Evolutionary conservation across 2,329 filamentous ascomycete species (phyloP), one percentile per base, ranked within the genome.

Genomic region (Diaporthe citriasiana): DNA sequence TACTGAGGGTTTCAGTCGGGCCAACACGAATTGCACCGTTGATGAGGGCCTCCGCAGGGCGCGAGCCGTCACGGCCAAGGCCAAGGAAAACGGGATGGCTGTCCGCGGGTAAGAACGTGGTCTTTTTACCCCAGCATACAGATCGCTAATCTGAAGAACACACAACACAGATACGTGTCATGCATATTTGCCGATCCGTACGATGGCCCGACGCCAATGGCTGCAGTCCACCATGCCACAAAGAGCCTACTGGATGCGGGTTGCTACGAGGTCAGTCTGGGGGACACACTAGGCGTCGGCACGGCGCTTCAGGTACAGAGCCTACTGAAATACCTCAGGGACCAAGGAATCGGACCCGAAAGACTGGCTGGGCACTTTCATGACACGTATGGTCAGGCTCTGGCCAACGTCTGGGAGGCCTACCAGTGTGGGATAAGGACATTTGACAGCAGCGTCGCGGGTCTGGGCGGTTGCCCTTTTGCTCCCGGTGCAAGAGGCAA

Each of bases 361-460:
- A 87, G 88, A 74, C 82, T 94, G 1, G 92, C 92, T 0, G 87
- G 92, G 74, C 92, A 94, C 79, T 94, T 94, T 79, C 92, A 94
- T 78, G 92, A 94, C 78, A 94, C 92, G 0, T 93, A 93, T 78
- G 92, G 92, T 5, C 90, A 92, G 79, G 92, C 91, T 0, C 84
- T 93, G 2, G 89, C 91, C 2, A 94, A 94, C 78, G 89, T 89
- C 0, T 88, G 92, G 76, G 87, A 92, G 25, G 89, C 89, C 2
- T 88, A 93, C 25, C 87, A 90, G 68, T 87, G 89, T 75, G 92
- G 92, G 0, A 84, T 94, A 17, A 82, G 90, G 15, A 89, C 89
- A 0, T 94, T 94, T 77, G 92, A 94, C 78, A 89, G 89, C 73
- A 91, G 91, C 15, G 90, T 93, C 2, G 90, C 86, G 1, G 92